phyloP scores from a whole-genome alignment of 2,329 filamentous ascomycete species.

The Cylindrodendrum hubeiense region DNA sequence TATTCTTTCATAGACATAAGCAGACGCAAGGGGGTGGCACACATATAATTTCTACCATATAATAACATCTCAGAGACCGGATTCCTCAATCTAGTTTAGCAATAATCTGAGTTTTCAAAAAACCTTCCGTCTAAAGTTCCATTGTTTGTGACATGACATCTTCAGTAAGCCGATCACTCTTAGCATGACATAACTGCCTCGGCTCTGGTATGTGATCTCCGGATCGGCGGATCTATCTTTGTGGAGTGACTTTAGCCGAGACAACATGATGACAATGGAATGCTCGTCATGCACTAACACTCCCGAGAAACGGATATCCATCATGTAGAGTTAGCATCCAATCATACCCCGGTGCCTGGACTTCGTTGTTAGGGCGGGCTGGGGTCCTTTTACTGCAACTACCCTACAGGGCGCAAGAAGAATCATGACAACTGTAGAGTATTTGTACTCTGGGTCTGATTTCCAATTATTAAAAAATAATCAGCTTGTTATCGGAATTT shows the following conservation, averaged over 20 bases:
- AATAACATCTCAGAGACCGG: not conserved
- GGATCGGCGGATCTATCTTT: not conserved
- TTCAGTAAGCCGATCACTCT: not conserved
- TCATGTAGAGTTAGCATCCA: too few relatives aligned
- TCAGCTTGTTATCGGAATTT: too few relatives aligned
- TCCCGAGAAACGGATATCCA: too few relatives aligned
- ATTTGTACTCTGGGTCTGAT: too few relatives aligned
- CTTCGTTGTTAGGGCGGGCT: too few relatives aligned
- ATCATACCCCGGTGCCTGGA: too few relatives aligned
- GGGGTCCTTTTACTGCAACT: too few relatives aligned
- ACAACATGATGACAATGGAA: not conserved
- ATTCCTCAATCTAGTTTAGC: not conserved
- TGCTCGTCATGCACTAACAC: not conserved
- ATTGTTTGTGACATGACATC: not conserved
- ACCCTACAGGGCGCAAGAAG: too few relatives aligned
- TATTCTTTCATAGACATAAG: not conserved
- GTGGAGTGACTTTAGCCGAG: not conserved
- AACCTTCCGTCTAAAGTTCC: not conserved
- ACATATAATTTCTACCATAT: conserved; percentile 11
- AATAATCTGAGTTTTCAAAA: conserved; percentile 14
- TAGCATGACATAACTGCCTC: not conserved
- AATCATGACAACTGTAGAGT: too few relatives aligned
- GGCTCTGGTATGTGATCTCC: not conserved
- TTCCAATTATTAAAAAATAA: too few relatives aligned
- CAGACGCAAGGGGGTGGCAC: not conserved